These are phyloP conservation scores for Leucosporidium yakuticum DNA, from an alignment of 768 basidiomycete genomes.

Conservation along the genomic window DNA sequence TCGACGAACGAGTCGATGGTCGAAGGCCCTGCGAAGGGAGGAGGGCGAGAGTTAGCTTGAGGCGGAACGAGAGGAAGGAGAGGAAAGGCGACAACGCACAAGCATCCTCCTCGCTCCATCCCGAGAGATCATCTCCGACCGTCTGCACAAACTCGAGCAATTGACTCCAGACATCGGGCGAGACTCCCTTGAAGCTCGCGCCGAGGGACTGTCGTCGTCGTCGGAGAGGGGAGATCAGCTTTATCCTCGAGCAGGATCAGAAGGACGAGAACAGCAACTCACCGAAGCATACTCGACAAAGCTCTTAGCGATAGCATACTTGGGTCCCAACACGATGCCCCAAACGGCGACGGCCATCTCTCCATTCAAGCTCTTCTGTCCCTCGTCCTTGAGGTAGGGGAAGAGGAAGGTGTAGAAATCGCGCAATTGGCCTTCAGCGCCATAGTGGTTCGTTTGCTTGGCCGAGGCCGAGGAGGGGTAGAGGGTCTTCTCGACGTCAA, in stretches of 20 bases:
- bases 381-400: constrained; percentile 64
- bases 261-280: constrained; percentile 25
- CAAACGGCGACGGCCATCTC: constrained; percentile 69
- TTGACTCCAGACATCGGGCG: constrained; percentile 78
- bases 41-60: neutral
- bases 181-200: constrained; percentile 65
- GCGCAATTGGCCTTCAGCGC: constrained; percentile 49
- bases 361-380: constrained; percentile 42
- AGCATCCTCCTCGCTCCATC: constrained; percentile 73
- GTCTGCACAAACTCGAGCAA: constrained; percentile 69
- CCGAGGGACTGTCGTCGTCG: constrained; percentile 27
- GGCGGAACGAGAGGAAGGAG: neutral
- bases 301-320: constrained; percentile 61
- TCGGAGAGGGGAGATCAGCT: neutral
- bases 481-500: constrained; percentile 48
- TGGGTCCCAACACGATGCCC: constrained; percentile 64
- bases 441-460: constrained; percentile 43
- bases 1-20: constrained; percentile 69
- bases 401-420: constrained; percentile 70
- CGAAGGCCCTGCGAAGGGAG: constrained; percentile 68
- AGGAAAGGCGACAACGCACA: constrained; percentile 38
- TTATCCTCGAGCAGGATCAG: neutral
- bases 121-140: constrained; percentile 55
- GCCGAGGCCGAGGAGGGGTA: constrained; percentile 44
- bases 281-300: constrained; percentile 64